phyloP scores from a whole-genome alignment of 1,284 basidiomycete species.

The Fomitopsis palustris region DNA sequence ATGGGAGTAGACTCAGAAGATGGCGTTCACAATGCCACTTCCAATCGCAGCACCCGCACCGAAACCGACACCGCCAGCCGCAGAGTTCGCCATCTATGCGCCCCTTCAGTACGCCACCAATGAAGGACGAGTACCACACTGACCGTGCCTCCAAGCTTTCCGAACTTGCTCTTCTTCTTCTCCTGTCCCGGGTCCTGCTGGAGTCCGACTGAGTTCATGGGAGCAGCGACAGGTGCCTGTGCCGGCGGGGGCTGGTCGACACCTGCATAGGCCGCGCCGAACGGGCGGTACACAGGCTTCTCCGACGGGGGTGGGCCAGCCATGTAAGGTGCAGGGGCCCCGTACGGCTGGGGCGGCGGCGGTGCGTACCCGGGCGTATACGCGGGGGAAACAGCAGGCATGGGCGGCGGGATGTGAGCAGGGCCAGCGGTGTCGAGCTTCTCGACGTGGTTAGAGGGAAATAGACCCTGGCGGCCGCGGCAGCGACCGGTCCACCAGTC shows the following conservation, averaged over 20 bases:
- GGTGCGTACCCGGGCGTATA: neutral
- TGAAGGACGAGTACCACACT: slow-evolving; percentile 12
- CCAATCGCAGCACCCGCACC: slow-evolving; percentile 50
- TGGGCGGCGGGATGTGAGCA: slow-evolving; percentile 9
- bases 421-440: slow-evolving; percentile 32
- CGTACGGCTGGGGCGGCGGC: neutral
- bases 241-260: slow-evolving; percentile 35
- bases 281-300: slow-evolving; percentile 37
- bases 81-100: slow-evolving; percentile 57
- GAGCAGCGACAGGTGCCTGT: slow-evolving; percentile 16
- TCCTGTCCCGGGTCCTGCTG: slow-evolving; percentile 36
- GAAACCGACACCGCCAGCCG: slow-evolving; percentile 70
- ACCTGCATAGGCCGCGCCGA: slow-evolving; percentile 28
- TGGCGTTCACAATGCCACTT: slow-evolving; percentile 36
- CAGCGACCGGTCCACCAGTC: slow-evolving; percentile 66
- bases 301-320: slow-evolving; percentile 10
- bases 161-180: slow-evolving; percentile 59
- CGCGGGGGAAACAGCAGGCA: slow-evolving; percentile 14
- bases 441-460: slow-evolving; percentile 63
- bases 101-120: neutral
- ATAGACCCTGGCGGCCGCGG: slow-evolving; percentile 57
- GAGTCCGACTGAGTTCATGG: slow-evolving; percentile 24
- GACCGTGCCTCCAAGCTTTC: slow-evolving; percentile 57
- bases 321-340: neutral
- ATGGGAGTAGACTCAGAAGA: slow-evolving; percentile 28